Conservation (phyloP, 495 filamentous ascomycete genomes). For the Haplographium delicatum region DNA sequence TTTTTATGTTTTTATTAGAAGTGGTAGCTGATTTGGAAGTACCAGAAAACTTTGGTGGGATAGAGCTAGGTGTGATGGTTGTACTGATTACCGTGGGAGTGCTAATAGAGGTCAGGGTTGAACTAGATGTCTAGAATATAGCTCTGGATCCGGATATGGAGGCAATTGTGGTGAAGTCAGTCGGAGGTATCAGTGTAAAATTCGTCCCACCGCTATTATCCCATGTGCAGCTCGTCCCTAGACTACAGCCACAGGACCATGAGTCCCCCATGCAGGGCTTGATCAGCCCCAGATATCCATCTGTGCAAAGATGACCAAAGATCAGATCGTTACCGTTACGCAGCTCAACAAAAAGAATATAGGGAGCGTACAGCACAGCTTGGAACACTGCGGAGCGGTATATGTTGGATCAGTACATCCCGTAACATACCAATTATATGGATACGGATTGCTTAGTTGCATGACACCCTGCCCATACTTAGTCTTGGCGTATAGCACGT, state of each 20-base stretch:
- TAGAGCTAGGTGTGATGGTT: neutral
- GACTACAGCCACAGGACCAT: neutral
- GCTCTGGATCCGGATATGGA: neutral
- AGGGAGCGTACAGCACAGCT: neutral
- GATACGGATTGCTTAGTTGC: neutral
- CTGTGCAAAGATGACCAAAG: neutral
- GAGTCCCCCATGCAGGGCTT: neutral
- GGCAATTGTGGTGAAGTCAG: neutral
- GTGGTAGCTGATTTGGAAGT: neutral
- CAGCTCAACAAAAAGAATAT: neutral
- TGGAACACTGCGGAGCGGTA: neutral
- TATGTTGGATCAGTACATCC: neutral
- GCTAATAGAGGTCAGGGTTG: neutral
- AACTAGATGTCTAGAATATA: neutral
- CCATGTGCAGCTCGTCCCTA: neutral
- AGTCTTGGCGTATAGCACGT: neutral
- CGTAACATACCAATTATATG: neutral
- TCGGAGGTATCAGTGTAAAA: neutral
- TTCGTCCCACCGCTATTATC: neutral
- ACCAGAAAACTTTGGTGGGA: too few relatives aligned
- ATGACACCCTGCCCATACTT: neutral
- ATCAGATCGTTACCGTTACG: neutral
- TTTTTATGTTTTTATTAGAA: neutral
- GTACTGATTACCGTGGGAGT: neutral
- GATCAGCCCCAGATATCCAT: neutral